Evolutionary conservation across 164 flowering plant genomes (phyloP).

Genomic region (Umbellularia californica): DNA sequence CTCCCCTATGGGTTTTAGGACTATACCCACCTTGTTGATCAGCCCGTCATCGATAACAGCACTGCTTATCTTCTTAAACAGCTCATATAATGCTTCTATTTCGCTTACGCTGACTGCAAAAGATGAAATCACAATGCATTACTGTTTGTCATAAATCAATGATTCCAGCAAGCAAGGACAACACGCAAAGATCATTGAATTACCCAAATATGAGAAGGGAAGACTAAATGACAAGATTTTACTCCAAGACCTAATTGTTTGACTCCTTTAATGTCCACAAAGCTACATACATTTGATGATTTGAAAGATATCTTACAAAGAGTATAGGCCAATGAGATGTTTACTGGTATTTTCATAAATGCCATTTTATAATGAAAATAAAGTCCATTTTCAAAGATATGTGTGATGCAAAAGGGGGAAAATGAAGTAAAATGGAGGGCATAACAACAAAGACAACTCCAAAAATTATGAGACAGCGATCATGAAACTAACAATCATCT

Average conservation of each 20-base stretch:
- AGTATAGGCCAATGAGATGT: too few relatives aligned
- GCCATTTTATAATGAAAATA: too few relatives aligned
- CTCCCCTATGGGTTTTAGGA: neutral
- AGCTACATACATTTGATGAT: neutral
- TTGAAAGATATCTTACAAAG: neutral
- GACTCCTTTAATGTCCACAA: neutral
- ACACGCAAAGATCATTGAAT: neutral
- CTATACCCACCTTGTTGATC: slow-evolving; percentile 48
- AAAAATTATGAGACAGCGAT: too few relatives aligned
- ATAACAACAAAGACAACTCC: neutral
- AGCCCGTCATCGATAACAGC: slow-evolving; percentile 64
- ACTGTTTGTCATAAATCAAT: neutral
- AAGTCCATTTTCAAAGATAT: too few relatives aligned
- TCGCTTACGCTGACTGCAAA: slow-evolving; percentile 66
- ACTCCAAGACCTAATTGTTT: neutral
- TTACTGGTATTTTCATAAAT: too few relatives aligned
- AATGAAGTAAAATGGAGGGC: neutral
- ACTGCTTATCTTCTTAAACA: slow-evolving; percentile 63
- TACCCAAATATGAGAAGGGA: neutral
- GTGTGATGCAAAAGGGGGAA: neutral
- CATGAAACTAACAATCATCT: neutral
- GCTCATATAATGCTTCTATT: slow-evolving; percentile 60
- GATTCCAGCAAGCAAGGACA: neutral
- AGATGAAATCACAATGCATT: slow-evolving; percentile 1
- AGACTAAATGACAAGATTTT: neutral